A percentile compares a stretch with the other conserved stretches of the same genome.
phyloP scores from a whole-genome alignment of 495 filamentous ascomycete genomes.

The Aspergillus incahuasiensis region DNA sequence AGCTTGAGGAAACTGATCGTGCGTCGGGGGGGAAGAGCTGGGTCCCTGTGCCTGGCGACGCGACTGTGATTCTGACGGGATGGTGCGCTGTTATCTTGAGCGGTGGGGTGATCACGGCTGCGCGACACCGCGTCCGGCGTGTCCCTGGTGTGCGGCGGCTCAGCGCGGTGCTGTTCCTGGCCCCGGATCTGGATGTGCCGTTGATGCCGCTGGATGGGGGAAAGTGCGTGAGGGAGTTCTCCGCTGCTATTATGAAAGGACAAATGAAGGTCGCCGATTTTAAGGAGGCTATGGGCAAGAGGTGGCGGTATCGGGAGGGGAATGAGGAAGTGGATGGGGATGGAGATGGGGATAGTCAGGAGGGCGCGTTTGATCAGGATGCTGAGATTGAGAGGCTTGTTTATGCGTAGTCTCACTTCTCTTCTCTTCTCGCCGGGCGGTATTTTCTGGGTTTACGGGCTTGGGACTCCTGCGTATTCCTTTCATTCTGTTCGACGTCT shows the following conservation, averaged over 20 bases:
- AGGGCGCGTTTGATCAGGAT: not conserved
- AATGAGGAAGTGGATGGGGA: conserved; percentile 1
- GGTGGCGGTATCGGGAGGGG: conserved; percentile 1
- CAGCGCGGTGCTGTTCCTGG: not conserved
- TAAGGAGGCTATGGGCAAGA: conserved; percentile 1
- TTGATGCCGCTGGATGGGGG: not conserved
- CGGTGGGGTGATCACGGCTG: not conserved
- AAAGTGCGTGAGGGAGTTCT: not conserved
- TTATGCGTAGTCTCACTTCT: not conserved
- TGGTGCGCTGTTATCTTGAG: too few relatives aligned
- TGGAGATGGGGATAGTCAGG: not conserved
- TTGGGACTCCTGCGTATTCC: too few relatives aligned
- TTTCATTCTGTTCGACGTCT: too few relatives aligned
- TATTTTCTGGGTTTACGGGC: too few relatives aligned
- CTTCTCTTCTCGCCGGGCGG: too few relatives aligned
- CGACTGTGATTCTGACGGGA: too few relatives aligned
- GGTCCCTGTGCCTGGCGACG: too few relatives aligned
- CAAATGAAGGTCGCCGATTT: not conserved
- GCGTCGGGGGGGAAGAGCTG: too few relatives aligned
- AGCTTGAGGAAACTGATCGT: not conserved
- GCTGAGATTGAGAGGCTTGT: not conserved
- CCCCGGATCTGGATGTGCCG: not conserved
- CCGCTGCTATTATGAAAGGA: not conserved
- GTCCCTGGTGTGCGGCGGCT: not conserved
- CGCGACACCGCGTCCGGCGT: not conserved